These are phyloP conservation scores for Fremontodendron californicum DNA, from an alignment of 345 rosid species.

Conservation along the genomic window DNA sequence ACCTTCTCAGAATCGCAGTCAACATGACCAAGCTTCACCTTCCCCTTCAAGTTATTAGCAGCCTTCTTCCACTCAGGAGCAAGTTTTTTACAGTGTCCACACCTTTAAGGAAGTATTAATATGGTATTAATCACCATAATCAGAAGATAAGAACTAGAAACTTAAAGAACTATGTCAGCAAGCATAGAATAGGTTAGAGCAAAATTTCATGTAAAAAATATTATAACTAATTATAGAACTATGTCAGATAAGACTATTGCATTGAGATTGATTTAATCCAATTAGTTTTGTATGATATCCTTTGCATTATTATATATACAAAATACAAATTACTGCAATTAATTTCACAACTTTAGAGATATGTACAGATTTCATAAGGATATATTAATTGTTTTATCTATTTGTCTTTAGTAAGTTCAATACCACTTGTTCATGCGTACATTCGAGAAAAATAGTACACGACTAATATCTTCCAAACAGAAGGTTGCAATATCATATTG, in stretches of 20 bases:
- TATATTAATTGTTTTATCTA: background rate
- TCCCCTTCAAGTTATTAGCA: constrained; percentile 77
- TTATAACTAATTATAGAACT: background rate
- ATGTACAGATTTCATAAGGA: background rate
- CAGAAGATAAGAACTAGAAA: background rate
- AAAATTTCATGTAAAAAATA: background rate
- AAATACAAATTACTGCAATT: background rate
- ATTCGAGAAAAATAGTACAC: background rate
- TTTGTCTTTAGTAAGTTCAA: background rate
- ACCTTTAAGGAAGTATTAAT: constrained; percentile 47
- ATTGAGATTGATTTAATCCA: background rate
- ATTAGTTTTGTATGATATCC: background rate
- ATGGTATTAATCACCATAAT: constrained; percentile 4
- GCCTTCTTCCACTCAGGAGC: constrained; percentile 99
- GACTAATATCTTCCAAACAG: background rate
- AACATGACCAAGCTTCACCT: constrained; percentile 90
- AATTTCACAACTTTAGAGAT: background rate
- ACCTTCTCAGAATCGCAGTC: constrained; percentile 90
- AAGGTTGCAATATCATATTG: background rate
- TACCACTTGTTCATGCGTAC: background rate
- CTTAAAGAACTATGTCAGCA: background rate
- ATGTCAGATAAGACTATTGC: background rate
- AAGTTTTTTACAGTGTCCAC: constrained; percentile 92
- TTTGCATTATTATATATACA: background rate
- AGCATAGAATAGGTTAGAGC: background rate